Evolutionary conservation across 129 eudicot species (phyloP).

Genomic region (Ambrosia trifida): DNA sequence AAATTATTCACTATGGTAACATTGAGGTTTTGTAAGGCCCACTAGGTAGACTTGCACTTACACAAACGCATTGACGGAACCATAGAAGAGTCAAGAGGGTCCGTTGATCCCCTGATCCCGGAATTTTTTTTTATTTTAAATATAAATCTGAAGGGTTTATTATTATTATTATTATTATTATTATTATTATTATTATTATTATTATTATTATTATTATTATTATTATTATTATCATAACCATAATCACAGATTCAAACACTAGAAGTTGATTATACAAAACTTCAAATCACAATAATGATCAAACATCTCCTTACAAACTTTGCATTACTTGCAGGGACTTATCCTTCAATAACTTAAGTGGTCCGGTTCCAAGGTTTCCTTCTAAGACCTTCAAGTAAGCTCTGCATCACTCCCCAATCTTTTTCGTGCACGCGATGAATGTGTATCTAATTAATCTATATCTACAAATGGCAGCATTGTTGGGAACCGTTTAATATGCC

Average conservation of each 20-base stretch:
- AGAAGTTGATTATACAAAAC: not conserved
- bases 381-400: slow-evolving; percentile 84
- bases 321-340: slow-evolving; percentile 55
- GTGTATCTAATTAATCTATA: slow-evolving; percentile 9
- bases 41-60: not conserved
- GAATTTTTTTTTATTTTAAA: too few relatives aligned
- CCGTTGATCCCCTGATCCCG: too few relatives aligned
- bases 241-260: not conserved
- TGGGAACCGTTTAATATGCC: slow-evolving; percentile 76
- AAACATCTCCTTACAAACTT: slow-evolving; percentile 14
- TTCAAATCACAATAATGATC: not conserved
- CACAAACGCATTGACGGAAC: not conserved
- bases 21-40: slow-evolving; percentile 14
- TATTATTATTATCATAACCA: not conserved
- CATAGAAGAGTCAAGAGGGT: too few relatives aligned
- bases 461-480: slow-evolving; percentile 50
- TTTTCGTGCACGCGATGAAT: not conserved
- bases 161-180: too few relatives aligned
- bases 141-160: too few relatives aligned
- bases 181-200: too few relatives aligned
- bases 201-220: too few relatives aligned
- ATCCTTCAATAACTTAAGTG: slow-evolving; percentile 81
- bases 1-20: not conserved
- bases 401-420: not conserved
- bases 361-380: slow-evolving; percentile 76